These are phyloP conservation scores for Globisporangium nagaii DNA, from an alignment of 352 stramenopile genomes.

Conservation along the genomic window DNA sequence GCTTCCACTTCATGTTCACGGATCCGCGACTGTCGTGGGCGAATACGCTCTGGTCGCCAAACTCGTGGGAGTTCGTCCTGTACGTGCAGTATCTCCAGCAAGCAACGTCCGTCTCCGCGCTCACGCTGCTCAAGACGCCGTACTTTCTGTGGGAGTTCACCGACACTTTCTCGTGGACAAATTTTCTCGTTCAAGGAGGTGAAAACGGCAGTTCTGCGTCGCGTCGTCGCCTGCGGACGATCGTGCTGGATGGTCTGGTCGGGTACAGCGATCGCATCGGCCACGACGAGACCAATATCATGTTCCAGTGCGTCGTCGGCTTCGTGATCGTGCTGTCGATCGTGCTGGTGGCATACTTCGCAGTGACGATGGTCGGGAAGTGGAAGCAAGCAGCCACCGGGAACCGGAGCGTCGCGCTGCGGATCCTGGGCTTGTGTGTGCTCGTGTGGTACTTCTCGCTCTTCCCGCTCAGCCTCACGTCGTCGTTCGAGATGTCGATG, in stretches of 20 bases:
- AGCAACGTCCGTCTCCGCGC: slow-evolving; percentile 30
- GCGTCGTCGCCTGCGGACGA: slow-evolving; percentile 17
- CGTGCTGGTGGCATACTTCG: slow-evolving; percentile 13
- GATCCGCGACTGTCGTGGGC: slow-evolving; percentile 12
- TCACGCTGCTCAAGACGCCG: slow-evolving; percentile 27
- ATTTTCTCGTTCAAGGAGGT: slow-evolving; percentile 30
- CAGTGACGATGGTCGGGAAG: slow-evolving; percentile 5
- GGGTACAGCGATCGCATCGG: slow-evolving; percentile 28
- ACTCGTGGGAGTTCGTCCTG: slow-evolving; percentile 46
- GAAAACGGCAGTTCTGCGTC: neutral
- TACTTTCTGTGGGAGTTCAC: slow-evolving; percentile 29
- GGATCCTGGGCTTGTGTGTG: slow-evolving; percentile 28
- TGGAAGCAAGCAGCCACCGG: neutral
- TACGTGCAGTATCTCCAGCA: slow-evolving; percentile 41
- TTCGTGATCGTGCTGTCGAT: slow-evolving; percentile 20
- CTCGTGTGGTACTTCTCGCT: slow-evolving; percentile 34
- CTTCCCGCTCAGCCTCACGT: slow-evolving; percentile 29
- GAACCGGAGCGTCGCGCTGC: slow-evolving; percentile 17
- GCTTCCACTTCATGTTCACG: slow-evolving; percentile 17
- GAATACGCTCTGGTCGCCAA: slow-evolving; percentile 15
- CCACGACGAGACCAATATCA: slow-evolving; percentile 16
- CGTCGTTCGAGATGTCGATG: slow-evolving; percentile 29
- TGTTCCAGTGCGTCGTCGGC: slow-evolving; percentile 19
- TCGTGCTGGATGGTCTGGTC: slow-evolving; percentile 16
- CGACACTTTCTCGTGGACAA: slow-evolving; percentile 43